phyloP scores from a whole-genome alignment of 2,329 filamentous ascomycete species.

The Macrophomina tecta region DNA sequence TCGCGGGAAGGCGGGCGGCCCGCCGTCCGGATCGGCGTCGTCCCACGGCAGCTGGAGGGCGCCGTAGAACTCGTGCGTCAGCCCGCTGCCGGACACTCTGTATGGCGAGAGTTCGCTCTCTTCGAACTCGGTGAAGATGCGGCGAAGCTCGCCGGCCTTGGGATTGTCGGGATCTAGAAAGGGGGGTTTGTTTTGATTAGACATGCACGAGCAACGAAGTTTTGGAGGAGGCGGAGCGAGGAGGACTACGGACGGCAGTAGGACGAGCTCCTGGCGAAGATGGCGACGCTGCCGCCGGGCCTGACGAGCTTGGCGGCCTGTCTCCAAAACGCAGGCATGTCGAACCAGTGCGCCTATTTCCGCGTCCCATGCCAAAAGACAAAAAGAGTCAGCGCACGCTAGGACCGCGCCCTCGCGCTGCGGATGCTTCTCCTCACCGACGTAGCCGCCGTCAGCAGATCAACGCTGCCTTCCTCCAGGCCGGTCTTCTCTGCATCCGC shows the following conservation, averaged over 20 bases:
- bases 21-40: conserved; percentile 34
- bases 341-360: conserved; percentile 60
- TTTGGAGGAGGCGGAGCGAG: background rate
- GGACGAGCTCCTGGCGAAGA: conserved; percentile 50
- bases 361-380: background rate
- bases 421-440: conserved; percentile 35
- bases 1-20: conserved; percentile 49
- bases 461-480: conserved; percentile 48
- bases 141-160: conserved; percentile 51
- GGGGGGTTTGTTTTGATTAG: too few species aligned
- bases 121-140: conserved; percentile 48
- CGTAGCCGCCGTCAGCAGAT: conserved; percentile 58
- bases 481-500: conserved; percentile 40
- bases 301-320: conserved; percentile 55
- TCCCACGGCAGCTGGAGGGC: conserved; percentile 59
- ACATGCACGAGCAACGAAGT: too few species aligned
- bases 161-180: conserved; percentile 41
- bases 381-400: background rate
- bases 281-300: conserved; percentile 61
- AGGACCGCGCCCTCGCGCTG: too few species aligned
- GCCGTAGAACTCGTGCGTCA: conserved; percentile 50
- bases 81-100: conserved; percentile 50
- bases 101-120: conserved; percentile 47
- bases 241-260: background rate
- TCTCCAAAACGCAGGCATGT: conserved; percentile 59